phyloP scores from a whole-genome alignment of 2,329 filamentous ascomycete genomes.

The Colletotrichum shisoi region DNA sequence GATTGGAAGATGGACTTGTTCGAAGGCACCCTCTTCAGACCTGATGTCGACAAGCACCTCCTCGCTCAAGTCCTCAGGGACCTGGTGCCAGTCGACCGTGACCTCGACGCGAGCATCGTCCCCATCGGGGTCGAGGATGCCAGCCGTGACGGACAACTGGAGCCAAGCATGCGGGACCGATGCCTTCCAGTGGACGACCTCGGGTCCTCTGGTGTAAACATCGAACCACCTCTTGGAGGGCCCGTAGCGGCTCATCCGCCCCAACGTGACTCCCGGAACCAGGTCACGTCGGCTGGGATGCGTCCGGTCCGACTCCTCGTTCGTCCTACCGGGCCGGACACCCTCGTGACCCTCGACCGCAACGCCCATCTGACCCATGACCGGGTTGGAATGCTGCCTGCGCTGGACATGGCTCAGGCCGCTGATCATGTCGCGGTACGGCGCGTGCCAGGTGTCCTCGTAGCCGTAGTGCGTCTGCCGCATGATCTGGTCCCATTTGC shows the following conservation, averaged over 20 bases:
- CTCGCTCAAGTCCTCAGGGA: conserved; percentile 54
- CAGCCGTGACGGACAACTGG: conserved; percentile 44
- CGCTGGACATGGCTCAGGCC: conserved; percentile 63
- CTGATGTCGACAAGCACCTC: conserved; percentile 49
- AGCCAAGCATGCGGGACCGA: conserved; percentile 48
- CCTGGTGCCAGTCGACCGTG: conserved; percentile 49
- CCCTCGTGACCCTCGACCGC: conserved; percentile 48
- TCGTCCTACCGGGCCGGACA: conserved; percentile 51
- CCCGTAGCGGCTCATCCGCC: conserved; percentile 47
- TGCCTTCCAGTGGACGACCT: conserved; percentile 46
- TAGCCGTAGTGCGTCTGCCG: conserved; percentile 60
- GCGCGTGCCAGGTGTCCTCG: conserved; percentile 65
- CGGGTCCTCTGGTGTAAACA: conserved; percentile 48
- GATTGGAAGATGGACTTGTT: conserved; percentile 47
- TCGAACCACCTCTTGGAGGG: conserved; percentile 48
- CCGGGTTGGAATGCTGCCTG: conserved; percentile 56
- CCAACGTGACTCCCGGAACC: conserved; percentile 45
- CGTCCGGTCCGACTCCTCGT: conserved; percentile 63
- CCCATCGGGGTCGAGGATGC: conserved; percentile 46
- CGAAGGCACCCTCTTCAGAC: conserved; percentile 50
- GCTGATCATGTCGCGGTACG: conserved; percentile 62
- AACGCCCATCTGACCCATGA: conserved; percentile 53
- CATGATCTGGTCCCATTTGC: conserved; percentile 66
- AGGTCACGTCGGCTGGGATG: conserved; percentile 52
- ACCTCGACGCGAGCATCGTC: conserved; percentile 47